Evolutionary conservation across 2,329 filamentous ascomycete species (phyloP), one percentile per base, ranked within the genome.

Genomic region (Pseudovirgaria hyperparasitica): DNA sequence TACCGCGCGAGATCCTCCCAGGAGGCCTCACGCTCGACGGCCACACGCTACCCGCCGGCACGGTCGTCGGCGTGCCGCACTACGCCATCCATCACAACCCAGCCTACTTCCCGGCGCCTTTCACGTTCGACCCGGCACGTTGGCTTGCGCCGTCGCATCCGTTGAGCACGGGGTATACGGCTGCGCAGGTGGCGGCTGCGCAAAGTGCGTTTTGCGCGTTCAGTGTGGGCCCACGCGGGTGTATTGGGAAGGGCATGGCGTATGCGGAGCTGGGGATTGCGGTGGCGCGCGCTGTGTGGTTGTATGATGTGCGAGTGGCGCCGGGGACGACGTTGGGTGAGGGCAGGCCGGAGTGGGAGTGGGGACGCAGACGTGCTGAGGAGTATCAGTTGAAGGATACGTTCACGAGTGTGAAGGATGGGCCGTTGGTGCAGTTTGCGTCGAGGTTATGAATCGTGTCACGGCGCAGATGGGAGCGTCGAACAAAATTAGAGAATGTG

Each of bases 121-220:
- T 52, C 34, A 41, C 47, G 27, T 57, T 46, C 37, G 31, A 46
- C 2, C 53, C 54, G 1, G 50, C 52, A 31, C 47, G 53, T 22
- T 57, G 53, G 53, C 40, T 57, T 2, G 34, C 37, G 3, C 30
- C 38, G 0, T 31, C 31, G 10, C 52, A 54, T 26, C 49, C 50
- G 2, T 27, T 50, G 9, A n/a, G n/a, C n/a, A n/a, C 29, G n/a
- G 16, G 16, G 14, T 7, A 19, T 6, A 14, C 21, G 21, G 39
- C 46, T 20, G 29, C 22, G 22, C 42, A 42, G 17, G 39, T 54
- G 15, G 16, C 40, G 6, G 41, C 43, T 8, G 76, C 78, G 2
- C 67, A 76, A 26, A 65, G 62, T 18, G 80, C 80, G 1, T 87
- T 81, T 53, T 82, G 76, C 35, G 77, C 82, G 2, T 84, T 84